Percentiles rank a stretch among this genome's conserved stretches.
Conservation (phyloP, 176 grass and related monocot genomes). For the Carex cristatella region DNA sequence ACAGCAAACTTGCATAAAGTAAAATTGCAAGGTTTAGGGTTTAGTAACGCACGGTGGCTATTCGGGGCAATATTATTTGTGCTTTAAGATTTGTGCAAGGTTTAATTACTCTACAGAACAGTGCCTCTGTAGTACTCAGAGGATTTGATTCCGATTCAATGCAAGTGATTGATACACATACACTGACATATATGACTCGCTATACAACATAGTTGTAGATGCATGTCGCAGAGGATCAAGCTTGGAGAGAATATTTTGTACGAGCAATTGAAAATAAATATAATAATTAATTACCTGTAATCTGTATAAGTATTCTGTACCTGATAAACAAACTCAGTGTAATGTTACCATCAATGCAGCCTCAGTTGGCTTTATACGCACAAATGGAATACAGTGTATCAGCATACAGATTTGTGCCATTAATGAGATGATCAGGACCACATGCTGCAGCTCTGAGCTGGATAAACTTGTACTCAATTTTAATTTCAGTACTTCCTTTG, state of each 20-base stretch:
- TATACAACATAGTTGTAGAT: background rate
- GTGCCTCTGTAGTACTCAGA: too few relatives aligned
- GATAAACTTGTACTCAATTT: background rate
- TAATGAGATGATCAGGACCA: constrained; percentile 12
- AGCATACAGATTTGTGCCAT: background rate
- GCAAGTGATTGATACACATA: too few relatives aligned
- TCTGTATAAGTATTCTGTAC: background rate
- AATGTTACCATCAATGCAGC: background rate
- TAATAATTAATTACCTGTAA: background rate
- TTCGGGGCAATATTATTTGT: too few relatives aligned
- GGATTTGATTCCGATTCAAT: too few relatives aligned
- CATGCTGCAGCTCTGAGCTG: background rate
- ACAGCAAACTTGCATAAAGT: background rate
- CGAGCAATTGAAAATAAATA: background rate
- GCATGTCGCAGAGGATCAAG: background rate
- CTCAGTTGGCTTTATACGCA: constrained; percentile 13
- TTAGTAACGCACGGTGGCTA: too few relatives aligned
- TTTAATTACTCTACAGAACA: too few relatives aligned
- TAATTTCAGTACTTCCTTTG: background rate
- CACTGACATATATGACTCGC: background rate
- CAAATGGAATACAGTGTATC: background rate
- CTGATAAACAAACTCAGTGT: constrained; percentile 4
- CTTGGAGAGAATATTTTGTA: background rate
- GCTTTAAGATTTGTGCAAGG: too few relatives aligned
- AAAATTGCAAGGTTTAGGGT: background rate